A percentile compares a stretch with the other conserved stretches of the same genome.
Evolutionary conservation across 768 basidiomycete species (phyloP).

Genomic region (Suillus variegatus): DNA sequence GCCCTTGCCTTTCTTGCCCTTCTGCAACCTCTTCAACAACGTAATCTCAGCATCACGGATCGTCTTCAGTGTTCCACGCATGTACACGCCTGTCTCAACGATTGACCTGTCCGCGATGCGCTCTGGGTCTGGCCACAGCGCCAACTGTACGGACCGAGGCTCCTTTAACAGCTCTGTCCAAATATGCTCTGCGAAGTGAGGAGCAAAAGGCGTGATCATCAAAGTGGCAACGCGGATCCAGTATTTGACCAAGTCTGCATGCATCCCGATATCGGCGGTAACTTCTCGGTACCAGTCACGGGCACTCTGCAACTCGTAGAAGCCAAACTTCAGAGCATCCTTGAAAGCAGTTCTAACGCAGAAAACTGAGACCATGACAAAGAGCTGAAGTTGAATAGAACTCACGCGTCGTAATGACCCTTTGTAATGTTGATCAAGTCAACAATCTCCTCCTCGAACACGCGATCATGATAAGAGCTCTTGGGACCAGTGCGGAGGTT

Average conservation of each 20-base stretch:
- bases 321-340: constrained; percentile 91
- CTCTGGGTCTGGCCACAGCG: constrained; percentile 76
- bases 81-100: constrained; percentile 79
- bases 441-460: constrained; percentile 92
- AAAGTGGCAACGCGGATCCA: constrained; percentile 86
- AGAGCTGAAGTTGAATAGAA: constrained; percentile 12
- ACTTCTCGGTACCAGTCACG: constrained; percentile 98
- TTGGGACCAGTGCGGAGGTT: constrained; percentile 74
- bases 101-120: constrained; percentile 60
- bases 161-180: constrained; percentile 77
- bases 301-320: constrained; percentile 90
- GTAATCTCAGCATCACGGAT: constrained; percentile 86
- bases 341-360: constrained; percentile 84
- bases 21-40: constrained; percentile 77
- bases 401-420: constrained; percentile 79
- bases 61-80: constrained; percentile 87
- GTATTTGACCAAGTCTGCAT: constrained; percentile 79
- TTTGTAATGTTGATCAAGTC: constrained; percentile 82
- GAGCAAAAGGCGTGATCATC: constrained; percentile 83
- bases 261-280: constrained; percentile 88
- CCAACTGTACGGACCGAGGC: constrained; percentile 75
- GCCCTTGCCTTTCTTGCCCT: constrained; percentile 65
- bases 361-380: neutral
- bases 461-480: constrained; percentile 78
- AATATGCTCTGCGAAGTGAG: constrained; percentile 93